These are phyloP conservation scores for Terana coerulea DNA, from an alignment of 768 basidiomycete species.

Conservation along the genomic window DNA sequence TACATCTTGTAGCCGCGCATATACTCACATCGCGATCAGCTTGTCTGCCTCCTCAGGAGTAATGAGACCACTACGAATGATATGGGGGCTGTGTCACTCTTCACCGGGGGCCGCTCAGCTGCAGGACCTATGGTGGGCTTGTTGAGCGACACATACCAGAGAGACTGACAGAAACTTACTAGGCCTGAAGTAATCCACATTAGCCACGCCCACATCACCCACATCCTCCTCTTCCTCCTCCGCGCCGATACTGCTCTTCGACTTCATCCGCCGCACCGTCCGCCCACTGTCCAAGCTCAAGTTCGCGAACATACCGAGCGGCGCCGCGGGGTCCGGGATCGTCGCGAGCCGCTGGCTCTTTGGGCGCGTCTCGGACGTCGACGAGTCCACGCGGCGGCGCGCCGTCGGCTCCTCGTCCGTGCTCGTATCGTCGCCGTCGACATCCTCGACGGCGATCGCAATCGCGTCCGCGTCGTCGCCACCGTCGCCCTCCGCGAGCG, in stretches of 20 bases:
- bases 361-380: slow-evolving; percentile 17
- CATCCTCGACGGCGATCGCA: slow-evolving; percentile 25
- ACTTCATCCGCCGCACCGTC: slow-evolving; percentile 17
- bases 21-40: slow-evolving; percentile 64
- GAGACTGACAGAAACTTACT: slow-evolving; percentile 37
- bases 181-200: slow-evolving; percentile 61
- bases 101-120: slow-evolving; percentile 30
- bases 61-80: slow-evolving; percentile 61
- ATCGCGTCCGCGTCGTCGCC: slow-evolving; percentile 27
- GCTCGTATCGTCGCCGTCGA: slow-evolving; percentile 32
- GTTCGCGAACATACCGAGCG: slow-evolving; percentile 75
- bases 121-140: slow-evolving; percentile 25
- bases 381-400: neutral
- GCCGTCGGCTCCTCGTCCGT: slow-evolving; percentile 7
- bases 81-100: slow-evolving; percentile 56
- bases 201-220: slow-evolving; percentile 67
- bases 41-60: slow-evolving; percentile 63
- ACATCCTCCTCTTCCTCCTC: slow-evolving; percentile 37
- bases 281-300: slow-evolving; percentile 45
- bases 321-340: slow-evolving; percentile 58
- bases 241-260: slow-evolving; percentile 29
- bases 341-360: slow-evolving; percentile 37
- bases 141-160: slow-evolving; percentile 30
- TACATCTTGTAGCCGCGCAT: neutral
- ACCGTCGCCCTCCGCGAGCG: slow-evolving; percentile 15